These are phyloP conservation scores for Prunus mongolica DNA, from an alignment of 306 rosid genomes.

Conservation along the genomic window DNA sequence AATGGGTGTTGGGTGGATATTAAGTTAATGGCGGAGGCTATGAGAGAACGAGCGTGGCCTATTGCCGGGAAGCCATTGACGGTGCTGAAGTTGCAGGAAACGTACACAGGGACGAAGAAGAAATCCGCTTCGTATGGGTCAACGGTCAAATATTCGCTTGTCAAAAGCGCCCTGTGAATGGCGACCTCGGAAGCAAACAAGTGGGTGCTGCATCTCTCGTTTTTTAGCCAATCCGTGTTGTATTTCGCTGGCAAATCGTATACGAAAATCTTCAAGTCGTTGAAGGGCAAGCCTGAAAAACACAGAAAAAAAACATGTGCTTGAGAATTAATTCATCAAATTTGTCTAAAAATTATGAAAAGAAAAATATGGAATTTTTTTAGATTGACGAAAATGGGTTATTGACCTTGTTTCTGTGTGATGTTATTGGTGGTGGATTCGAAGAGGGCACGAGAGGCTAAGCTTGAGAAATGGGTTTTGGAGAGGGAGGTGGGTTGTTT, in stretches of 20 bases:
- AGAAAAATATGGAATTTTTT: neutral
- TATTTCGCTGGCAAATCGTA: constrained; percentile 69
- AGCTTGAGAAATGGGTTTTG: constrained; percentile 33
- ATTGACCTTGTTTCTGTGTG: constrained; percentile 30
- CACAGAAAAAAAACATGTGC: neutral
- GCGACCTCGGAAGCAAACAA: constrained; percentile 86
- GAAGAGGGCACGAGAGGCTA: constrained; percentile 47
- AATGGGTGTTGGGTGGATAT: constrained; percentile 48
- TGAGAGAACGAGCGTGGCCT: constrained; percentile 79
- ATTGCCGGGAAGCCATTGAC: constrained; percentile 87
- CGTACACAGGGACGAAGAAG: constrained; percentile 91
- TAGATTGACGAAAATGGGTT: neutral
- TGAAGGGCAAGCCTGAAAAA: constrained; percentile 22
- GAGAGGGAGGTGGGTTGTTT: constrained; percentile 15
- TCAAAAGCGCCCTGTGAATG: constrained; percentile 64
- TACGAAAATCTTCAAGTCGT: constrained; percentile 54
- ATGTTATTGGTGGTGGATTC: constrained; percentile 31
- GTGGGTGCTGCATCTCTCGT: constrained; percentile 59
- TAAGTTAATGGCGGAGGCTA: constrained; percentile 55
- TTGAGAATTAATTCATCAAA: too few relatives aligned
- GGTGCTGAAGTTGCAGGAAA: constrained; percentile 88
- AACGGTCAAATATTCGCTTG: constrained; percentile 50
- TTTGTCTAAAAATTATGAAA: neutral
- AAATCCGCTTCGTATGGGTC: constrained; percentile 76
- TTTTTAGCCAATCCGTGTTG: constrained; percentile 64